Evolutionary conservation across 2,329 filamentous ascomycete genomes (phyloP).

Genomic region (Ophiostoma angusticollis): DNA sequence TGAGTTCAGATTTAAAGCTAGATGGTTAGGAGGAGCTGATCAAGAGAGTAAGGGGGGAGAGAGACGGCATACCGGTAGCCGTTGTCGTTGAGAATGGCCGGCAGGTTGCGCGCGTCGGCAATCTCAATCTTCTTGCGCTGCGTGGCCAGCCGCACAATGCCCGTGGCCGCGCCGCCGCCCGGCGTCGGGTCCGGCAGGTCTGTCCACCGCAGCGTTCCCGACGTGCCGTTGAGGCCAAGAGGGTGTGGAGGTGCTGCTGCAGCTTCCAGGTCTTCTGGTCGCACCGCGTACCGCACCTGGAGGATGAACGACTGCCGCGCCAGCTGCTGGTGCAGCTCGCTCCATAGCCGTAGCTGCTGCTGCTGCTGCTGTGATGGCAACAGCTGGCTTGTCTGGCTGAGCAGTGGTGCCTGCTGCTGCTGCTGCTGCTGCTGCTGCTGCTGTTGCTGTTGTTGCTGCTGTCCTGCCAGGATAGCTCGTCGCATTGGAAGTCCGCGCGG

Average conservation of each 20-base stretch:
- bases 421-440: slow-evolving; percentile 41
- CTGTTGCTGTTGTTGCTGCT: slow-evolving; percentile 30
- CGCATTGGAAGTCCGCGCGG: slow-evolving; percentile 32
- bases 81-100: slow-evolving; percentile 37
- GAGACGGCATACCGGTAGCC: slow-evolving; percentile 31
- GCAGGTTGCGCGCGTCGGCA: slow-evolving; percentile 36
- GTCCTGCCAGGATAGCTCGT: slow-evolving; percentile 17
- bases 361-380: no score
- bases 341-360: slow-evolving; percentile 29
- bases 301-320: slow-evolving; percentile 44
- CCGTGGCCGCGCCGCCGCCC: slow-evolving; percentile 16
- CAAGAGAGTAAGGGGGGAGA: background rate
- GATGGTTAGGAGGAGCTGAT: slow-evolving; percentile 2
- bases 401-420: no score
- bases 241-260: background rate
- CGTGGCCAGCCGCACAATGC: slow-evolving; percentile 28
- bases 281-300: slow-evolving; percentile 41
- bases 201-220: slow-evolving; percentile 42
- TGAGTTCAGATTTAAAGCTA: slow-evolving; percentile 39
- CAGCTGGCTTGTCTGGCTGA: no score
- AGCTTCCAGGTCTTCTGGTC: slow-evolving; percentile 27
- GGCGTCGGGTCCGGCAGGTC: slow-evolving; percentile 50
- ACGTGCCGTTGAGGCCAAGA: slow-evolving; percentile 27
- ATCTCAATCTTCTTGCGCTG: slow-evolving; percentile 45
- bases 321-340: slow-evolving; percentile 41